Percentiles rank a stretch among this genome's conserved stretches.
These are phyloP conservation scores for Penicillium sp. DNA, from an alignment of 2,329 filamentous ascomycete genomes.

Conservation along the genomic window DNA sequence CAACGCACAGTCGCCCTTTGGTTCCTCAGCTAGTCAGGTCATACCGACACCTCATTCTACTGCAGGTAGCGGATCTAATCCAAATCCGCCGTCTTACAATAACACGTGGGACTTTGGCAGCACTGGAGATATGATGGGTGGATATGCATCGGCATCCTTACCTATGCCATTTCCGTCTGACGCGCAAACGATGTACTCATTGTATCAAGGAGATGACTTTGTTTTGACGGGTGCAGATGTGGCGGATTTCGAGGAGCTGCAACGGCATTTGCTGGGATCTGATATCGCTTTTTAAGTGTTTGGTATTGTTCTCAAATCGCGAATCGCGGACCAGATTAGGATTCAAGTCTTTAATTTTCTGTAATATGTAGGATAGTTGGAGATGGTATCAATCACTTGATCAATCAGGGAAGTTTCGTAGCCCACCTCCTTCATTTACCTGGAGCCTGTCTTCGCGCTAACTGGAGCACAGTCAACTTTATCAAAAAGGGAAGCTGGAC, in stretches of 20 bases:
- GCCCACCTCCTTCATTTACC: background rate
- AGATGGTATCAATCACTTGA: no score
- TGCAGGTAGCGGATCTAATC: no score
- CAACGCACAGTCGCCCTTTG: background rate
- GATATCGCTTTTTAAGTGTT: background rate
- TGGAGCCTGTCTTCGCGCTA: background rate
- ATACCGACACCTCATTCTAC: background rate
- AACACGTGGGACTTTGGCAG: background rate
- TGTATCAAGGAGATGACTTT: conserved; percentile 5
- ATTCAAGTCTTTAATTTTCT: no score
- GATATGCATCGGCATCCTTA: background rate
- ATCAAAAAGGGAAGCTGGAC: background rate
- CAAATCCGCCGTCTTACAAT: background rate
- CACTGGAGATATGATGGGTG: background rate
- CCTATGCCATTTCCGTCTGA: conserved; percentile 9
- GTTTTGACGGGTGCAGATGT: background rate
- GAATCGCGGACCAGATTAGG: background rate
- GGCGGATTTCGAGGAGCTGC: conserved; percentile 2
- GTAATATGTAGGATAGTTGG: no score
- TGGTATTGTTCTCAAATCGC: background rate
- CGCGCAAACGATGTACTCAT: conserved; percentile 11
- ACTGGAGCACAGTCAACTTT: background rate
- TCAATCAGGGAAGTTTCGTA: background rate
- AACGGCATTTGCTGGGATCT: conserved; percentile 1
- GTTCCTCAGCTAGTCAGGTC: background rate